These are phyloP conservation scores for Thielaviopsis ethacetica DNA, from an alignment of 2,329 filamentous ascomycete genomes.

Conservation along the genomic window DNA sequence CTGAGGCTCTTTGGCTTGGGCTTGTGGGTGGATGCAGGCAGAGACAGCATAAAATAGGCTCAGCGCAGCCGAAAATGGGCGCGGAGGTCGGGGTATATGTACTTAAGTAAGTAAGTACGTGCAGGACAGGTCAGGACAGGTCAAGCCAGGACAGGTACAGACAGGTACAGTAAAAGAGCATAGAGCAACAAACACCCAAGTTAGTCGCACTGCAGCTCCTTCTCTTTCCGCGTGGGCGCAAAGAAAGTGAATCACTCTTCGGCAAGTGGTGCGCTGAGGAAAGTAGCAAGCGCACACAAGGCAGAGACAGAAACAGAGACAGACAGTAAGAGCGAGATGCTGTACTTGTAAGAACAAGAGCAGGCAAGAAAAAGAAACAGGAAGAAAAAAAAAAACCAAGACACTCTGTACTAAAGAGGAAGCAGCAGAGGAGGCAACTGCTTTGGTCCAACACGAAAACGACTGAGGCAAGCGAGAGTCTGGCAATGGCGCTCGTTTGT, in stretches of 20 bases:
- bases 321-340: neutral
- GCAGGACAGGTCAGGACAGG: neutral
- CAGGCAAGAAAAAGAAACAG: neutral
- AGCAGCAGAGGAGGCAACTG: neutral
- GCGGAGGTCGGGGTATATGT: neutral
- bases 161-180: neutral
- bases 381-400: neutral
- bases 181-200: neutral
- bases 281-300: neutral
- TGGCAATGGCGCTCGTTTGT: constrained; percentile 4
- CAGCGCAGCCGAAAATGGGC: neutral
- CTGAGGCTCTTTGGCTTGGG: neutral
- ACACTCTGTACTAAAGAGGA: neutral
- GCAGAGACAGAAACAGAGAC: neutral
- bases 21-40: neutral
- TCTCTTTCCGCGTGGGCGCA: neutral
- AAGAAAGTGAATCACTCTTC: constrained; percentile 3
- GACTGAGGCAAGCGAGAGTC: neutral
- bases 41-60: neutral
- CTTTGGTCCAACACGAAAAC: neutral
- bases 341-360: neutral
- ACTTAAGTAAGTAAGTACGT: neutral
- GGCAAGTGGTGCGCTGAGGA: constrained; percentile 2
- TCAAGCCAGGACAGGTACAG: too few relatives aligned
- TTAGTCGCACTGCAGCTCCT: neutral